A percentile compares a stretch with the other conserved stretches of the same genome.
These are phyloP conservation scores for Gynostemma pentaphyllum DNA, from an alignment of 306 rosid species.

Conservation along the genomic window DNA sequence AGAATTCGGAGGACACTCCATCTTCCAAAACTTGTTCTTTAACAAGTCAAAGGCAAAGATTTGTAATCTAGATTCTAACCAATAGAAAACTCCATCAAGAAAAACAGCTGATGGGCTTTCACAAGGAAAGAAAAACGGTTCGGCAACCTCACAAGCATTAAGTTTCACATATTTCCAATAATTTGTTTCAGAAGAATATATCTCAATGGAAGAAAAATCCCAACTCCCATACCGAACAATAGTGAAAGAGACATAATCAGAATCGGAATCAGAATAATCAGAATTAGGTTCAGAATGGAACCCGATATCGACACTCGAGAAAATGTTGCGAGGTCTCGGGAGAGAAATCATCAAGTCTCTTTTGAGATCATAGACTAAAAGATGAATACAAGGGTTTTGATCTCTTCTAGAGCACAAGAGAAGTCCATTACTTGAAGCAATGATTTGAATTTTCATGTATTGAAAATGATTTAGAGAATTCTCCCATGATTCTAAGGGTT, in stretches of 20 bases:
- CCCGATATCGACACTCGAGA: not conserved
- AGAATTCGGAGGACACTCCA: not conserved
- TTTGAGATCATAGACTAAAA: not conserved
- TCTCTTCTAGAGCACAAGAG: not conserved
- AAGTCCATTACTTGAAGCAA: constrained; percentile 3
- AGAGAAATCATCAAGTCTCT: not conserved
- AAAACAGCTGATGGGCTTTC: not conserved
- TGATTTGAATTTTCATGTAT: not conserved
- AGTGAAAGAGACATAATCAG: not conserved
- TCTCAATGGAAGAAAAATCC: not conserved
- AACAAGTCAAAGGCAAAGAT: not conserved
- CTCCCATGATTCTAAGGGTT: not conserved
- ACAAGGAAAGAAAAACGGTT: not conserved
- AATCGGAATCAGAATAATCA: not conserved
- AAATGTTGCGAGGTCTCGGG: not conserved
- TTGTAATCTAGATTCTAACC: not conserved
- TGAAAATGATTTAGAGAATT: not conserved
- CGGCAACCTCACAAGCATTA: too few relatives aligned
- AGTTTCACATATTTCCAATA: not conserved
- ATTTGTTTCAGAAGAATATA: not conserved
- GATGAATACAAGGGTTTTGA: not conserved
- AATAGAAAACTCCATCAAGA: not conserved
- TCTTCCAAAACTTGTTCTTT: not conserved
- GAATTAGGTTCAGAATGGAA: not conserved
- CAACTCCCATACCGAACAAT: not conserved